Conservation (phyloP, 2,329 filamentous ascomycete genomes). For the Alternaria sp. region DNA sequence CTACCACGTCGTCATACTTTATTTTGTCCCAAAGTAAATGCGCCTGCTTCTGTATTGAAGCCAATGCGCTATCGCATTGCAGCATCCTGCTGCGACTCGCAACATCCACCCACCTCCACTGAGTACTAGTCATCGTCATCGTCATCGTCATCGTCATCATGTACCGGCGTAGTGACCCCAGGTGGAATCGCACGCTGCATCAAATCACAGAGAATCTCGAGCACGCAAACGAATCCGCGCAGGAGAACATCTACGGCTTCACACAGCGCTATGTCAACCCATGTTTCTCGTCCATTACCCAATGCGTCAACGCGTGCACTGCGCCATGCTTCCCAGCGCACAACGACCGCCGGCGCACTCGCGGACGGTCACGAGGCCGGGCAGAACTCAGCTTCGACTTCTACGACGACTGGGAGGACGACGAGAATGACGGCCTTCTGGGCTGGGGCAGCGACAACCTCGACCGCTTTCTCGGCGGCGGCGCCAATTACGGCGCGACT, state of each 20-base stretch:
- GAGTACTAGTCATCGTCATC: constrained; percentile 13
- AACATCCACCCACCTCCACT: constrained; percentile 19
- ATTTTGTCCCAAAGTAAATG: constrained; percentile 10
- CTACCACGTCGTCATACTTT: constrained; percentile 18
- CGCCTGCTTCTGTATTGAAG: constrained; percentile 12
- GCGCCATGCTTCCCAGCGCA: constrained; percentile 75
- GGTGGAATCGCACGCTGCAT: constrained; percentile 91
- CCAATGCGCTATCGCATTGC: constrained; percentile 41
- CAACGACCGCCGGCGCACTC: constrained; percentile 78
- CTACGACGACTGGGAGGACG: constrained; percentile 94
- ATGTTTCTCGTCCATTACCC: constrained; percentile 73
- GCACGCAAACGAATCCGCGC: constrained; percentile 88
- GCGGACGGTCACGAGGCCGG: constrained; percentile 63
- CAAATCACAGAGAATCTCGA: constrained; percentile 91
- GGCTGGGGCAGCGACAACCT: constrained; percentile 85
- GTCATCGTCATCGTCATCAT: constrained; percentile 58
- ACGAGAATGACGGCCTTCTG: constrained; percentile 69
- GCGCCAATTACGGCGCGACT: constrained; percentile 62
- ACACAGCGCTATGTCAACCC: constrained; percentile 84
- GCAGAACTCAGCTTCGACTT: constrained; percentile 94
- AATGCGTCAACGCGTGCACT: constrained; percentile 73
- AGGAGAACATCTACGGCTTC: constrained; percentile 88
- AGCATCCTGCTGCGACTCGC: constrained; percentile 29
- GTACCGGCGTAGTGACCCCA: constrained; percentile 76
- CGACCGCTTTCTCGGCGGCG: constrained; percentile 80